These are phyloP conservation scores for Talaromyces atroroseus DNA, from an alignment of 2,329 filamentous ascomycete genomes.

Conservation along the genomic window DNA sequence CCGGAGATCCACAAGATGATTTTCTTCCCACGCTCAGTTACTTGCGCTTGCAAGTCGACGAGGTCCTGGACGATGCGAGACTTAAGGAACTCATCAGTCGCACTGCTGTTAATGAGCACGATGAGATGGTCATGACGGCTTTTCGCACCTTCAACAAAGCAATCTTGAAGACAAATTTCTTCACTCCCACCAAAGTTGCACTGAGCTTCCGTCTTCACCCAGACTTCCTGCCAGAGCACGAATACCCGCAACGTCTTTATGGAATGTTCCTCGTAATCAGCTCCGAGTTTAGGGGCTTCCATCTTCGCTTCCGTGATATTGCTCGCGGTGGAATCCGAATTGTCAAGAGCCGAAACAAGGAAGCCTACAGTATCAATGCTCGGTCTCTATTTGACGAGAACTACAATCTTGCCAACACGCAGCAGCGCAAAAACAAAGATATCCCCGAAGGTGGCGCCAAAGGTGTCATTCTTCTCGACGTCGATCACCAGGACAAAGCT, in stretches of 20 bases:
- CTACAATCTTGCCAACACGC: slow-evolving; percentile 95
- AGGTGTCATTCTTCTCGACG: slow-evolving; percentile 91
- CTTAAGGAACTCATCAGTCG: slow-evolving; percentile 72
- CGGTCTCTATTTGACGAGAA: slow-evolving; percentile 97
- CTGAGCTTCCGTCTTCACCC: slow-evolving; percentile 87
- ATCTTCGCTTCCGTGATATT: slow-evolving; percentile 95
- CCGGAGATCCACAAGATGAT: slow-evolving; percentile 56
- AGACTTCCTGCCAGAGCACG: slow-evolving; percentile 76
- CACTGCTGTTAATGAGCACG: slow-evolving; percentile 85
- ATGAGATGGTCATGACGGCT: slow-evolving; percentile 95
- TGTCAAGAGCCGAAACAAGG: slow-evolving; percentile 94
- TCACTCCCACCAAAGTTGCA: slow-evolving; percentile 96
- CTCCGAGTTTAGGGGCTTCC: slow-evolving; percentile 94
- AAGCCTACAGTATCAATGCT: slow-evolving; percentile 93
- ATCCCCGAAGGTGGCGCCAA: slow-evolving; percentile 98
- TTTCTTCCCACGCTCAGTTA: slow-evolving; percentile 67
- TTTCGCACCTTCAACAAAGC: slow-evolving; percentile 94
- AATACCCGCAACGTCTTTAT: slow-evolving; percentile 90
- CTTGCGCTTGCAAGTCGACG: slow-evolving; percentile 59
- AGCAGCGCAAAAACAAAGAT: slow-evolving; percentile 99
- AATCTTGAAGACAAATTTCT: slow-evolving; percentile 94
- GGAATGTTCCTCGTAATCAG: slow-evolving; percentile 99
- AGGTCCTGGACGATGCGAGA: slow-evolving; percentile 69
- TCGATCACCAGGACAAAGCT: slow-evolving; percentile 88
- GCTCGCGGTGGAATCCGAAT: slow-evolving; percentile 96